These are phyloP conservation scores for Cyclostephanos invisitatus DNA, from an alignment of 108 stramenopile genomes.

Conservation along the genomic window DNA sequence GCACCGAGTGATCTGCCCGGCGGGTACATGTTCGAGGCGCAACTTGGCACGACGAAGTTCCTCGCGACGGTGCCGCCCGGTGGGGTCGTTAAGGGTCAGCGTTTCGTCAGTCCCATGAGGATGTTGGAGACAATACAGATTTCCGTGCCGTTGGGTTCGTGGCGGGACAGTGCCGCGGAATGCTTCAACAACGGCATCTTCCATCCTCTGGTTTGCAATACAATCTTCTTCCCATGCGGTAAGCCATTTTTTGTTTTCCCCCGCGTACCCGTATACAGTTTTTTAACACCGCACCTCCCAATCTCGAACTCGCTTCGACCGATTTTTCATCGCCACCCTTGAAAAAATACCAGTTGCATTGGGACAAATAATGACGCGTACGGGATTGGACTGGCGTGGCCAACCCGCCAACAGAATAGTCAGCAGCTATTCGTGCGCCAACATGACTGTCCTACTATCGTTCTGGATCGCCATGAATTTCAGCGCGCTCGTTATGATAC, in stretches of 20 bases:
- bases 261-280: neutral
- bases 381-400: conserved; percentile 72
- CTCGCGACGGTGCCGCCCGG: conserved; percentile 69
- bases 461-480: conserved; percentile 71
- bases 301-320: conserved; percentile 1
- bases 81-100: conserved; percentile 72
- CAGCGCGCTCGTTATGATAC: conserved; percentile 42
- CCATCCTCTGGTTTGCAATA: conserved; percentile 65
- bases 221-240: conserved; percentile 71
- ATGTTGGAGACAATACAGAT: conserved; percentile 55
- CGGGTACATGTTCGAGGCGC: conserved; percentile 58
- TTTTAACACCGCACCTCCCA: neutral
- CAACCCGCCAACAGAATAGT: conserved; percentile 51
- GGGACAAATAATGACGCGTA: conserved; percentile 73
- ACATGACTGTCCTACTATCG: conserved; percentile 53
- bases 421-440: conserved; percentile 51
- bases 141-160: conserved; percentile 53
- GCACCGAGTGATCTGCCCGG: conserved; percentile 55
- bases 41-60: conserved; percentile 46
- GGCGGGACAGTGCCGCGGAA: conserved; percentile 64
- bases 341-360: conserved; percentile 48
- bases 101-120: conserved; percentile 71
- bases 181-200: conserved; percentile 54
- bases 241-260: conserved; percentile 25
- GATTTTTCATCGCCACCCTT: neutral